A percentile compares a stretch with the other conserved stretches of the same genome.
These are phyloP conservation scores for Parachaetomium inaequale DNA, from an alignment of 495 filamentous ascomycete genomes.

Conservation along the genomic window DNA sequence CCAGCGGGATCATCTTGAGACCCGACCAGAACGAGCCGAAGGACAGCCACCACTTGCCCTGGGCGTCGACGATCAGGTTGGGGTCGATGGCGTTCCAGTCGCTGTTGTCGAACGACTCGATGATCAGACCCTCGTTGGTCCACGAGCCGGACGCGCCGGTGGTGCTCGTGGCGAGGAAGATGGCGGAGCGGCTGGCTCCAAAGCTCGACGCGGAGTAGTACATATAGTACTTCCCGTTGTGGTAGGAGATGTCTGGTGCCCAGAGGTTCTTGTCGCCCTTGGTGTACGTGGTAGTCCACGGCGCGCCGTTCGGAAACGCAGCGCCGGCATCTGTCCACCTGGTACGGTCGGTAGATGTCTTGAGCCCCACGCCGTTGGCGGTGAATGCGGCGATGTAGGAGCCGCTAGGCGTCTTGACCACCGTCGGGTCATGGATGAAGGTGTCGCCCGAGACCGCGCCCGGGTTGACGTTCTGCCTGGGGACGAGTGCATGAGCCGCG, in stretches of 20 bases:
- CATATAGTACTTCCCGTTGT: slow-evolving; percentile 10
- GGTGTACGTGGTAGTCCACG: slow-evolving; percentile 12
- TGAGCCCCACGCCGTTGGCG: slow-evolving; percentile 11
- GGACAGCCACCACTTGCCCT: slow-evolving; percentile 11
- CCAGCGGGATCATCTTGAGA: slow-evolving; percentile 8
- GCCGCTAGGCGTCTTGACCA: slow-evolving; percentile 7
- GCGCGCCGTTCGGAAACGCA: slow-evolving; percentile 11
- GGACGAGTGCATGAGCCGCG: not conserved
- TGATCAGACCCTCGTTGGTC: slow-evolving; percentile 7
- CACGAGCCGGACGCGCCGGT: slow-evolving; percentile 12
- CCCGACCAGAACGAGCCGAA: slow-evolving; percentile 13
- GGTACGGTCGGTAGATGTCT: slow-evolving; percentile 9
- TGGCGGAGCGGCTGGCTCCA: slow-evolving; percentile 12
- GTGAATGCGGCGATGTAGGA: slow-evolving; percentile 11
- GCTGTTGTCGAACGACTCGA: slow-evolving; percentile 6
- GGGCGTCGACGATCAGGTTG: slow-evolving; percentile 10
- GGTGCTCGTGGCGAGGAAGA: slow-evolving; percentile 10
- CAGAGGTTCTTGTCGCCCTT: slow-evolving; percentile 4
- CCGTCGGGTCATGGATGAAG: slow-evolving; percentile 11
- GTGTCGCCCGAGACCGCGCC: slow-evolving; percentile 11
- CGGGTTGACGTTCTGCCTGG: slow-evolving; percentile 9
- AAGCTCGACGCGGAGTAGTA: slow-evolving; percentile 13
- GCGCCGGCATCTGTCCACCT: slow-evolving; percentile 5
- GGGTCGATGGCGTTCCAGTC: slow-evolving; percentile 12
- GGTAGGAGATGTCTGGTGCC: slow-evolving; percentile 11